Conservation (phyloP, 2,329 filamentous ascomycete genomes). For the Stemphylium beticola region DNA sequence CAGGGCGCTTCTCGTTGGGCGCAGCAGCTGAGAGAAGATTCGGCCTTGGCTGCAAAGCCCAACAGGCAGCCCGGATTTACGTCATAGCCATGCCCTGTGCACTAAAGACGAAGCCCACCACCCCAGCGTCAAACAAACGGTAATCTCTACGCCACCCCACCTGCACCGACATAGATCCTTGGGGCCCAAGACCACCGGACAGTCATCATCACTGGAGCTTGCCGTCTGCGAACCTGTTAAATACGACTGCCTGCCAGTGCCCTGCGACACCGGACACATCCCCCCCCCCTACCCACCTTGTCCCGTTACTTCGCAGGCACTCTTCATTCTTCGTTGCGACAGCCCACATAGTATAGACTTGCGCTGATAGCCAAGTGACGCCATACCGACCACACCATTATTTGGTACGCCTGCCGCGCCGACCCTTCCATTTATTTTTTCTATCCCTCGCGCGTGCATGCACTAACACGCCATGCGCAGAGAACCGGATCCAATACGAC, state of each 20-base stretch:
- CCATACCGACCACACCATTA: slow-evolving; percentile 9
- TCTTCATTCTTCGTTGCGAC: slow-evolving; percentile 34
- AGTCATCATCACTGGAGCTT: slow-evolving; percentile 26
- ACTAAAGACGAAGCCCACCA: slow-evolving; percentile 16
- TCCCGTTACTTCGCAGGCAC: slow-evolving; percentile 31
- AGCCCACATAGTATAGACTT: slow-evolving; percentile 19
- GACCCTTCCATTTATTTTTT: not conserved
- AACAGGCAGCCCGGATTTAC: slow-evolving; percentile 19
- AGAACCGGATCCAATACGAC: slow-evolving; percentile 11
- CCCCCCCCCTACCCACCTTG: slow-evolving; percentile 26
- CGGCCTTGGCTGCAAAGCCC: slow-evolving; percentile 6
- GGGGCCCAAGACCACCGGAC: slow-evolving; percentile 25
- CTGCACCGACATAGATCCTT: slow-evolving; percentile 13
- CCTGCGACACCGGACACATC: slow-evolving; percentile 20
- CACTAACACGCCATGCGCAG: slow-evolving; percentile 28
- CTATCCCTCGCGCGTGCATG: slow-evolving; percentile 9
- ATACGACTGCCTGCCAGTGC: slow-evolving; percentile 27
- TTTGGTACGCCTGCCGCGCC: slow-evolving; percentile 27
- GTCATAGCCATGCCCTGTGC: slow-evolving; percentile 9
- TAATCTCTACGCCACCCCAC: slow-evolving; percentile 31
- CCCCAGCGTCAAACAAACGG: slow-evolving; percentile 24
- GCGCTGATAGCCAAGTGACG: slow-evolving; percentile 24
- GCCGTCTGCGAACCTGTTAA: slow-evolving; percentile 19
- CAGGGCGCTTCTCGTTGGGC: slow-evolving; percentile 14
- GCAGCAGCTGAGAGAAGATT: slow-evolving; percentile 7